Base-by-base conservation (phyloP, 495 filamentous ascomycete species). In the Amniculicola lignicola region DNA sequence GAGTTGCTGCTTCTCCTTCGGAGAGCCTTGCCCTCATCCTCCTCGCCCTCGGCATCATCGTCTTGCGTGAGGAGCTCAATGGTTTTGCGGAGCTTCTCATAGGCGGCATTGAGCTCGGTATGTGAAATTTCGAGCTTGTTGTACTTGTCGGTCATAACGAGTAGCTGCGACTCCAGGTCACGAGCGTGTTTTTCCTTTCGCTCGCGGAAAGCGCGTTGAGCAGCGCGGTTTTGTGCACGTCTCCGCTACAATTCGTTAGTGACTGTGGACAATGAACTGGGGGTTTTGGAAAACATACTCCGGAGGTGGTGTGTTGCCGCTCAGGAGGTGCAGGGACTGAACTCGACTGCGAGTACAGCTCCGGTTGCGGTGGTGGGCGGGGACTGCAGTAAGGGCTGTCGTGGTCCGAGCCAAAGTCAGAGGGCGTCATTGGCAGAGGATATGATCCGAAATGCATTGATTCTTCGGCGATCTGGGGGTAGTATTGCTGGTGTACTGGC, bases 131-230 rank as follows among this genome's bases (percentile, higher is more conserved):
- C 64, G 24, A 67, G 51, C 28, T 54, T 54, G 27, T 54, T 52
- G 51, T 64, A 67, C 52, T 67, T 64, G 1, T 67, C 61, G 3
- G 48, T 64, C 31, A 67, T 49, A 16, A 49, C 52, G 11, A 47
- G 23, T 33, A 64, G 60, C 28, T 66, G 63, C 11, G 48, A 18
- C 52, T 77, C 75, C 16, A 77, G 67, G 36, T 74, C 70, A 37
- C 73, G 69, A 28, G 73, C 69, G 55, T 76, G 72, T 57, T 70
- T 72, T 46, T 77, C 75, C 59, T 77, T 77, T 48, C 75, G 72
- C 39, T 77, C 74, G 46, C 75, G 74, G 63, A 76, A 78, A 36
- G 75, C 75, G 42, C 75, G 72, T 59, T 77, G 74, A 12, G 63
- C 64, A 28, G 61, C 64, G 61, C 64, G 64, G 24, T 64, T 67